phyloP scores from a whole-genome alignment of 2,329 filamentous ascomycete species.

The Nannizzia gypsea region DNA sequence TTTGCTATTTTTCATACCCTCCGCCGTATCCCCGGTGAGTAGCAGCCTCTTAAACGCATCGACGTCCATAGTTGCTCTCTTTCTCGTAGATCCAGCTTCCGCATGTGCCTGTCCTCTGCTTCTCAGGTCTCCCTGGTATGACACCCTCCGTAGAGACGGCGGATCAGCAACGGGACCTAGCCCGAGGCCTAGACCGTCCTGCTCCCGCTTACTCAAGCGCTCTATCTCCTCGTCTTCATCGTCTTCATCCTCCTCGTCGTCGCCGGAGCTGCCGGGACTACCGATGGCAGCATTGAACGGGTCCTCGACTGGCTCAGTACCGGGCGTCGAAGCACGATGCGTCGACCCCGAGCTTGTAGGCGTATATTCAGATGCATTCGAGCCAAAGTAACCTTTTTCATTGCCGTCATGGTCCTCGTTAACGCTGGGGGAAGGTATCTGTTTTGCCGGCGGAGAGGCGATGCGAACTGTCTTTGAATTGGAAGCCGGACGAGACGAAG shows the following conservation, averaged over 20 bases:
- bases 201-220: background rate
- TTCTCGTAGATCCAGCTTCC: background rate
- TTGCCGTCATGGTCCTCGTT: background rate
- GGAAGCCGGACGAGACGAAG: background rate
- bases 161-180: background rate
- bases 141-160: background rate
- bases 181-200: background rate
- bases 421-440: conserved; percentile 9
- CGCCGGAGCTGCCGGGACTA: conserved; percentile 21
- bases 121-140: background rate
- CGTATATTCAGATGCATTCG: background rate
- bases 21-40: conserved; percentile 54
- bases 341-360: background rate
- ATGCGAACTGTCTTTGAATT: conserved; percentile 19
- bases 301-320: background rate
- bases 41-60: conserved; percentile 66
- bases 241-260: conserved; percentile 21
- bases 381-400: background rate
- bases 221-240: background rate
- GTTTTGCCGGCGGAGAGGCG: conserved; percentile 29
- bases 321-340: background rate
- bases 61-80: conserved; percentile 52
- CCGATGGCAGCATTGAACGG: background rate
- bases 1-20: background rate
- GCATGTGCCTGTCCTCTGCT: background rate